A percentile compares a stretch with the other conserved stretches of the same genome.
Evolutionary conservation across 2,329 filamentous ascomycete species (phyloP).

Genomic region (Pseudogymnoascus sp.): DNA sequence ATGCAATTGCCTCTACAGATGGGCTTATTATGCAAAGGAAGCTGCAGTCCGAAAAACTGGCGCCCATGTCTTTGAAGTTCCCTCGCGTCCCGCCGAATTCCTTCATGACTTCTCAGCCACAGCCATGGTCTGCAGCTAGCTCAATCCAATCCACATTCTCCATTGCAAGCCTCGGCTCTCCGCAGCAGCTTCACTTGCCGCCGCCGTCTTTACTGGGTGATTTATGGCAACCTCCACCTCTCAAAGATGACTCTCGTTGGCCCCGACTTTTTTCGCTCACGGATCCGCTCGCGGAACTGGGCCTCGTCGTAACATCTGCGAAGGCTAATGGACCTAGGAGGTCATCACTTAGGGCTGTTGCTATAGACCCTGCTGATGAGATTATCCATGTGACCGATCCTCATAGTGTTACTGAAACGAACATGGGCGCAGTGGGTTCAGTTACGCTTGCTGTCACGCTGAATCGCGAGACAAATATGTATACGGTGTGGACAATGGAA

Average conservation of each 20-base stretch:
- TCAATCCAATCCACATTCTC: constrained; percentile 48
- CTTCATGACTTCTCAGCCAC: constrained; percentile 65
- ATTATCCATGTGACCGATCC: constrained; percentile 59
- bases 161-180: constrained; percentile 48
- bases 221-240: constrained; percentile 48
- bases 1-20: constrained; percentile 70
- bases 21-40: constrained; percentile 85
- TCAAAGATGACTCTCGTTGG: constrained; percentile 52
- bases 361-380: constrained; percentile 71
- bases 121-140: constrained; percentile 41
- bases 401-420: constrained; percentile 51
- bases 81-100: constrained; percentile 70
- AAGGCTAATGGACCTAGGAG: constrained; percentile 34
- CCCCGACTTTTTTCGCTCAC: constrained; percentile 76
- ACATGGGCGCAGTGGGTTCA: constrained; percentile 35
- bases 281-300: constrained; percentile 78
- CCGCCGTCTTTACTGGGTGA: constrained; percentile 48
- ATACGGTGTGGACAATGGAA: constrained; percentile 76
- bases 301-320: constrained; percentile 58
- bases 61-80: constrained; percentile 47
- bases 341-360: constrained; percentile 37
- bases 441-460: constrained; percentile 73
- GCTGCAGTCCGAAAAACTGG: constrained; percentile 43
- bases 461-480: constrained; percentile 67
- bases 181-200: constrained; percentile 46